Conservation (phyloP, 768 basidiomycete species). For the Lactarius vividus region DNA sequence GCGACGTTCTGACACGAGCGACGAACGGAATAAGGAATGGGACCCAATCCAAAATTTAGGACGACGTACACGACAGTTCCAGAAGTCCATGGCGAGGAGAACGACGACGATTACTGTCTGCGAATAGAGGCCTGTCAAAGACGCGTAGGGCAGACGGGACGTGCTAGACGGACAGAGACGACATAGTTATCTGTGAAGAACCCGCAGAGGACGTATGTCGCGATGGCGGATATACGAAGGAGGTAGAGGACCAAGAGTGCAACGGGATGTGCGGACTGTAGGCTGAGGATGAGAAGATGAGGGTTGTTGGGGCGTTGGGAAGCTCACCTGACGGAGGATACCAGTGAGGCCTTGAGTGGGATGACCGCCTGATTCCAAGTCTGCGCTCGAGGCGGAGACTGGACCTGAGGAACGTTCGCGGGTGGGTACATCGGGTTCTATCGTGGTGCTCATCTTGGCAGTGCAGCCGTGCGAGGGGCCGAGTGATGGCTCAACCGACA, state of each 20-base stretch:
- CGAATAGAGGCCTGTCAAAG: conserved; percentile 9
- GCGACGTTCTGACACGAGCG: conserved; percentile 70
- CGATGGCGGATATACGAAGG: conserved; percentile 85
- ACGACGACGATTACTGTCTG: conserved; percentile 91
- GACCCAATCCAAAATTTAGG: not conserved
- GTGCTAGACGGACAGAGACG: conserved; percentile 63
- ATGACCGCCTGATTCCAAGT: conserved; percentile 71
- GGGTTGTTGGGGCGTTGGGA: not conserved
- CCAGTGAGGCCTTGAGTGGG: conserved; percentile 56
- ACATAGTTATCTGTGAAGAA: conserved; percentile 90
- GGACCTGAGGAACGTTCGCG: conserved; percentile 37
- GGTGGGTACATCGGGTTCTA: conserved; percentile 78
- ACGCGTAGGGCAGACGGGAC: conserved; percentile 6
- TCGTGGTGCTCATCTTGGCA: conserved; percentile 53
- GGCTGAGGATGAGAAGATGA: not conserved
- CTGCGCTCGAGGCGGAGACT: conserved; percentile 55
- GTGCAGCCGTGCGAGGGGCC: not conserved
- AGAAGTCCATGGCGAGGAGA: conserved; percentile 95
- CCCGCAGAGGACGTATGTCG: conserved; percentile 91
- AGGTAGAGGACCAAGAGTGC: conserved; percentile 86
- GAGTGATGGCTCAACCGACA: conserved; percentile 13
- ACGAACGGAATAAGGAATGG: not conserved
- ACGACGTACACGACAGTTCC: conserved; percentile 85
- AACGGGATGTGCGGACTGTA: conserved; percentile 74
- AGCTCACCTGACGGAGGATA: conserved; percentile 67